phyloP scores from a whole-genome alignment of 306 rosid species.

The Fragaria ananassa region DNA sequence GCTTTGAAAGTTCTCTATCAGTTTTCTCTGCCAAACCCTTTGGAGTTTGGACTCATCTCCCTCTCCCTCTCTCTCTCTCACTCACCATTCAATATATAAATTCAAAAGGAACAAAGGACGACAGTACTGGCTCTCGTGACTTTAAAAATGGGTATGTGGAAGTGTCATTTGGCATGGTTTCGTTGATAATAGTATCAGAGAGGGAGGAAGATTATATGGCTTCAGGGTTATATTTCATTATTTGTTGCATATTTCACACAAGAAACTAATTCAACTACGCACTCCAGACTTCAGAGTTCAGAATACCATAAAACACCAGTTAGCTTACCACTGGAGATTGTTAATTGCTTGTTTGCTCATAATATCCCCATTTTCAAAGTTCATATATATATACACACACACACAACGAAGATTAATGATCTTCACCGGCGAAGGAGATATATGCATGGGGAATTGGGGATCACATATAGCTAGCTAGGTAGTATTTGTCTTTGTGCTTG shows the following conservation, averaged over 20 bases:
- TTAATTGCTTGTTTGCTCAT: not conserved
- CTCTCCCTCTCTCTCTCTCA: constrained; percentile 38
- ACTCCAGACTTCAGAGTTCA: too few species aligned
- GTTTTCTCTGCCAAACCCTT: constrained; percentile 83
- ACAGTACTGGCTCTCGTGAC: constrained; percentile 84
- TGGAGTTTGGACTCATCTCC: constrained; percentile 27
- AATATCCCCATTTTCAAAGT: not conserved
- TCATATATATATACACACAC: not conserved
- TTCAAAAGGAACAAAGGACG: constrained; percentile 43
- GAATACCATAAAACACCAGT: not conserved
- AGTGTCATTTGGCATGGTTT: constrained; percentile 38
- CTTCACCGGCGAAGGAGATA: not conserved
- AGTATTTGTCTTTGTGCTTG: not conserved
- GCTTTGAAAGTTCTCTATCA: constrained; percentile 99
- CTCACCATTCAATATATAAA: constrained; percentile 33
- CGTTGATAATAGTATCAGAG: constrained; percentile 30
- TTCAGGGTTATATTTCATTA: not conserved
- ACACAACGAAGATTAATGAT: not conserved
- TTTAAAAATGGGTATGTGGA: constrained; percentile 45
- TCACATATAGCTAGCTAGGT: not conserved
- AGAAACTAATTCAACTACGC: not conserved
- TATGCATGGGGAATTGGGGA: constrained; percentile 15
- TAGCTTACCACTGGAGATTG: constrained; percentile 19
- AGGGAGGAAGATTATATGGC: constrained; percentile 18
- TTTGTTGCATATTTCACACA: not conserved